Conservation (phyloP, 2,329 filamentous ascomycete genomes). For the Elsinoe perseae region DNA sequence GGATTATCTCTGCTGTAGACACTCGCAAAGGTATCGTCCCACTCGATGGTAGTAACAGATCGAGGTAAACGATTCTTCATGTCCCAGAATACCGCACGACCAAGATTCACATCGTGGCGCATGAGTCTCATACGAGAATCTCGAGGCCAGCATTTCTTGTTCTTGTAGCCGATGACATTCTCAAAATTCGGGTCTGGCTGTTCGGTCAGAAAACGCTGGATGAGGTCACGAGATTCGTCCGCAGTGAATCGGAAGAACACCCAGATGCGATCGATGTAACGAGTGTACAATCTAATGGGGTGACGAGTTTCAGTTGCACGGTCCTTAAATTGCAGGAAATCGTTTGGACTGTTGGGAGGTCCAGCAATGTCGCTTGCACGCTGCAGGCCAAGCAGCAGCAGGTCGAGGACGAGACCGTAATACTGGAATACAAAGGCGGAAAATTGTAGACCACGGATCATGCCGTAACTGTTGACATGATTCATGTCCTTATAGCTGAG, state of each 20-base stretch:
- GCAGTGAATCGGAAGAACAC: conserved; percentile 91
- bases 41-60: conserved; percentile 94
- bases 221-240: conserved; percentile 89
- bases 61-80: conserved; percentile 92
- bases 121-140: conserved; percentile 97
- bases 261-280: conserved; percentile 98
- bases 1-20: conserved; percentile 98
- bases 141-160: conserved; percentile 98
- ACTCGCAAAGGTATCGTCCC: conserved; percentile 97
- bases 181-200: conserved; percentile 98
- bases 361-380: conserved; percentile 97
- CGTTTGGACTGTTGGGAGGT: conserved; percentile 86
- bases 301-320: conserved; percentile 85
- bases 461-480: conserved; percentile 95
- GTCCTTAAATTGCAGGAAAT: conserved; percentile 95
- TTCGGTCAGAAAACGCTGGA: conserved; percentile 95
- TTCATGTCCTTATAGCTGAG: conserved; percentile 99
- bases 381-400: conserved; percentile 84
- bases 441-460: conserved; percentile 97
- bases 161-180: conserved; percentile 97
- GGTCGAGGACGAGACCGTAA: conserved; percentile 90
- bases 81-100: conserved; percentile 97
- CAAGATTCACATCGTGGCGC: conserved; percentile 97
- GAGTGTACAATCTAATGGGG: conserved; percentile 92
- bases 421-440: conserved; percentile 99